Evolutionary conservation across 2,329 filamentous ascomycete genomes (phyloP), one percentile per base, ranked within the genome.

Genomic region (Microdochium paspali): DNA sequence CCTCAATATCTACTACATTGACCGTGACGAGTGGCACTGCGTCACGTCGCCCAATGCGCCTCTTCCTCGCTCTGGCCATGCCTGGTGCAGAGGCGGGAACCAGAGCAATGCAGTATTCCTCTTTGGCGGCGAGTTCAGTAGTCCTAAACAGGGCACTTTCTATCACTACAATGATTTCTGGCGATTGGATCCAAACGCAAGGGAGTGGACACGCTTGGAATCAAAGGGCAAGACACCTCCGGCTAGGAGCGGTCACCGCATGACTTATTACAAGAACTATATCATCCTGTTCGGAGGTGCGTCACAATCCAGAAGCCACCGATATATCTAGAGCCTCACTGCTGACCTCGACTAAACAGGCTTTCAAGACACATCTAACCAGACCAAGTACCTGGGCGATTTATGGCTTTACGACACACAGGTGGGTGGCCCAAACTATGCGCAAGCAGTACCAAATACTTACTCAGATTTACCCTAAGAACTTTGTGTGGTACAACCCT

Each of bases 81-180:
- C 93, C 15, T 96, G 90, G 89, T 94, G 88, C 58, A 80, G 90
- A 49, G 90, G 87, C 49, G 87, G 86, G 44, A 95, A 96, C 66
- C 73, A 73, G 51, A 79, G 84, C 15, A 86, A 85, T 52, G 82
- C 86, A 28, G 79, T 97, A 46, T 98, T 95, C 64, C 71, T 98
- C 15, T 97, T 97, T 60, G 93, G 93, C 53, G 93, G 91, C 51
- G 93, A 98, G 67, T 98, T 98, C 65, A 94, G 87, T 49, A 91
- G 57, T 49, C 93, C 93, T 2, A 97, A 96, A 63, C 93, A 97
- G 67, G 93, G 93, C 3, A 97, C 91, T 0, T 98, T 98, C 61
- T 96, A 98, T 65, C 93, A 98, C 67, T 98, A 98, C 70, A 95
- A 95, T 60, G 93, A 97, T 68, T 97, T 98, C 64, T 98, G 93